These are phyloP conservation scores for Teratosphaeria viscida DNA, from an alignment of 2,329 filamentous ascomycete species.

Conservation along the genomic window DNA sequence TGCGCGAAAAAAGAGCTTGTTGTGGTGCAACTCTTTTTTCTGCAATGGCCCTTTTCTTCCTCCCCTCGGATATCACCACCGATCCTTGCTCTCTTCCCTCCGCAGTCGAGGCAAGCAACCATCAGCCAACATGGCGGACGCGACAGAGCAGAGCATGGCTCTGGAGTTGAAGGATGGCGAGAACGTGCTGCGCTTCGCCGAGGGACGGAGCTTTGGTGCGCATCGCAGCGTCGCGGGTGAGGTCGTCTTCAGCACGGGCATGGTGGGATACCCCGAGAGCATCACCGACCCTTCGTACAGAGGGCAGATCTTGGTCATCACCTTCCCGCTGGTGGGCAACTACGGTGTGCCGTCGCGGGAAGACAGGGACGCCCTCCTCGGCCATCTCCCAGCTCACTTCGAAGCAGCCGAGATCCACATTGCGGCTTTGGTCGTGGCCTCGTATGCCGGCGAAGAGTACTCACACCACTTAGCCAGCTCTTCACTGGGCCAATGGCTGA, in stretches of 20 bases:
- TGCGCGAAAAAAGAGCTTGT: not conserved
- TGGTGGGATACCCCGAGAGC: conserved; percentile 97
- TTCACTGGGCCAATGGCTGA: conserved; percentile 87
- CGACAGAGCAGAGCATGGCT: conserved; percentile 41
- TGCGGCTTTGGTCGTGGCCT: conserved; percentile 78
- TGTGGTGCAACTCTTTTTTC: not conserved
- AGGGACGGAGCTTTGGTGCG: conserved; percentile 93
- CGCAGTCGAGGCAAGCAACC: not conserved
- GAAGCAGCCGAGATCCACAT: conserved; percentile 90
- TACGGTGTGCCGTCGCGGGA: conserved; percentile 91
- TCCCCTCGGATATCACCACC: not conserved
- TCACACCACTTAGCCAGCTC: conserved; percentile 88
- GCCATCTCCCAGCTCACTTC: conserved; percentile 82
- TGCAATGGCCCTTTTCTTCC: not conserved
- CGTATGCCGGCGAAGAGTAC: conserved; percentile 89
- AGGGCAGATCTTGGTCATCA: conserved; percentile 91
- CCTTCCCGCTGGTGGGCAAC: conserved; percentile 91
- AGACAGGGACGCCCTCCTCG: conserved; percentile 70
- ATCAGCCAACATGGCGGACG: not conserved
- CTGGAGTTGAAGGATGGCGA: conserved; percentile 90
- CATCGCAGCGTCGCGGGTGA: conserved; percentile 91
- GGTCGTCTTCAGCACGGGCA: conserved; percentile 97
- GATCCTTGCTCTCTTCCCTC: not conserved
- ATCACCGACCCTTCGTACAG: conserved; percentile 80
- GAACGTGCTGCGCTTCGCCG: conserved; percentile 50